Conservation (phyloP, 2,329 filamentous ascomycete species). For the Sarocladium oryzae region DNA sequence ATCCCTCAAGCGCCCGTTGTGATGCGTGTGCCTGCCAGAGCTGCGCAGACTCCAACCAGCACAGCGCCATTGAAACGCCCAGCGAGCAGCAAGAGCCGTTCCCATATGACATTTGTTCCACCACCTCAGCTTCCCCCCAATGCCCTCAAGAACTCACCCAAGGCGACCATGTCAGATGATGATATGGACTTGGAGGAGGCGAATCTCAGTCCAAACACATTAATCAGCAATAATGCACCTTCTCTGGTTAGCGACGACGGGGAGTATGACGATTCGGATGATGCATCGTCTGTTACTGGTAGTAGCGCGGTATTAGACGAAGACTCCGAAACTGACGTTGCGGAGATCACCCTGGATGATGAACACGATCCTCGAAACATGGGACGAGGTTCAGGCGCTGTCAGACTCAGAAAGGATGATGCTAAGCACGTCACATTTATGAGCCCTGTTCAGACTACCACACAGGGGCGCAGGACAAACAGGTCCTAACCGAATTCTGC, state of each 20-base stretch:
- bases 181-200: constrained; percentile 49
- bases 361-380: constrained; percentile 41
- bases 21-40: constrained; percentile 54
- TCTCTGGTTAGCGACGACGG: constrained; percentile 76
- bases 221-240: constrained; percentile 69
- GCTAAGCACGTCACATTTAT: constrained; percentile 51
- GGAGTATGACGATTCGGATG: constrained; percentile 68
- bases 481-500: constrained; percentile 18
- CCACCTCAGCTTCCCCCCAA: constrained; percentile 19
- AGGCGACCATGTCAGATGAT: constrained; percentile 30
- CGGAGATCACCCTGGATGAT: constrained; percentile 56
- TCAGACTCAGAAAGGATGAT: constrained; percentile 48
- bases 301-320: constrained; percentile 50
- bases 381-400: constrained; percentile 33
- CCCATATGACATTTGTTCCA: constrained; percentile 33
- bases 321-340: constrained; percentile 53
- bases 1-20: constrained; percentile 31
- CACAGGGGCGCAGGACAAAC: constrained; percentile 12
- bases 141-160: constrained; percentile 5
- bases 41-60: constrained; percentile 44
- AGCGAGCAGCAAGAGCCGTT: constrained; percentile 49
- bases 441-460: constrained; percentile 32
- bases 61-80: constrained; percentile 35
- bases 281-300: constrained; percentile 54
- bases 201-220: constrained; percentile 62